Base-by-base conservation (phyloP, 2,329 filamentous ascomycete genomes). In the Drechslerella dactyloides region DNA sequence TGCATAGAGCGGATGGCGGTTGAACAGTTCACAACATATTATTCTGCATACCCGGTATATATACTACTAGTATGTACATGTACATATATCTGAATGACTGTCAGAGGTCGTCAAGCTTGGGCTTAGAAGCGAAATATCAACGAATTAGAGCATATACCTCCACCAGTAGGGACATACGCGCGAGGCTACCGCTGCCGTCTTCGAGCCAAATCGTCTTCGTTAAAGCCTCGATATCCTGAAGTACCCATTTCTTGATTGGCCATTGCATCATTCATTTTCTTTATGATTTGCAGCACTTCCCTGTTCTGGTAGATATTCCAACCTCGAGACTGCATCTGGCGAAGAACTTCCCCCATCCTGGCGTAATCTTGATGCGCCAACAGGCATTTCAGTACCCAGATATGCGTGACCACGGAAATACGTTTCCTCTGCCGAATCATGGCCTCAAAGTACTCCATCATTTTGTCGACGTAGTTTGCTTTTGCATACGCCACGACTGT, bases 401-500 rank as follows among this genome's bases (percentile, higher is more conserved):
- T 46, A 27, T 59, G 63, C 15, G 59, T 64, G 21, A 33, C n/a
- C 7, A 60, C 17, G 21, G 24, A 30, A 7, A 70, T 27, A 11
- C 55, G 44, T 40, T 60, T 70, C n/a, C 59, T 33, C 30, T 33
- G 35, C 19, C n/a, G 59, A 4, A 40, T 46, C 66, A 70, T 70
- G 13, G 35, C 46, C 3, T 50, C 37, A n/a, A 70, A 44, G 13
- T 55, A 59, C 7, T 54, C 66, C n/a, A 70, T 7, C 66, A 70
- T 70, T 42, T 59, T 59, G 7, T 58, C 40, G 21, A 54, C 59
- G 23, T 50, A 10, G 10, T 54, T 53, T 4, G 52, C 59, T 5
- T 10, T 42, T 2, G 66, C 59, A 35, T 70, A 70, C 2, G 66
- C 66, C 40, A 27, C 37, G 23, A 70, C 54, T 4, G 59, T 70